Evolutionary conservation across 768 basidiomycete species (phyloP).

Genomic region (Amanita thiersii): DNA sequence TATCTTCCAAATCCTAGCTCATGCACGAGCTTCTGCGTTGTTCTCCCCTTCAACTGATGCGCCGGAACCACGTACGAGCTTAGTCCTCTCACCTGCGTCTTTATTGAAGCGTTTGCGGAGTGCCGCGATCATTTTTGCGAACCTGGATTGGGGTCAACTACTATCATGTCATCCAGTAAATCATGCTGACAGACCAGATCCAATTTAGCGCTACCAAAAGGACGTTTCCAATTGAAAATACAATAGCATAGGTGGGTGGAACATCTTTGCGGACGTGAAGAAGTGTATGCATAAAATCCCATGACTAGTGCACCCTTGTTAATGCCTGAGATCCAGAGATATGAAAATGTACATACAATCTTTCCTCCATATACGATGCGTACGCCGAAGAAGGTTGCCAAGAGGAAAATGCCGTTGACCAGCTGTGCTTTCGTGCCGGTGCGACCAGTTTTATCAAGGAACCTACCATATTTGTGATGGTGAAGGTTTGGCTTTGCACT

Average conservation of each 20-base stretch:
- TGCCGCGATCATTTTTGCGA: slow-evolving; percentile 64
- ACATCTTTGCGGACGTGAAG: slow-evolving; percentile 45
- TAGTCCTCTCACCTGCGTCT: slow-evolving; percentile 14
- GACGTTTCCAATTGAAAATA: slow-evolving; percentile 54
- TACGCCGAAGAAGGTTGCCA: slow-evolving; percentile 60
- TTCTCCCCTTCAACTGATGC: not conserved
- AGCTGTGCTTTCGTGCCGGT: slow-evolving; percentile 64
- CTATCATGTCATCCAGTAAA: not conserved
- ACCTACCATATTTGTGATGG: slow-evolving; percentile 31
- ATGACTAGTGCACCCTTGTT: slow-evolving; percentile 35
- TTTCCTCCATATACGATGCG: slow-evolving; percentile 65
- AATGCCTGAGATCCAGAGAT: not conserved
- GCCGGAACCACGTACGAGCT: slow-evolving; percentile 10
- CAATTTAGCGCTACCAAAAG: slow-evolving; percentile 68
- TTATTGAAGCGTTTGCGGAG: slow-evolving; percentile 51
- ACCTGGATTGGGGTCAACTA: slow-evolving; percentile 32
- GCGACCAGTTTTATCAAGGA: slow-evolving; percentile 67
- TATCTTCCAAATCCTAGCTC: slow-evolving; percentile 6
- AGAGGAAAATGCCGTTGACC: slow-evolving; percentile 62
- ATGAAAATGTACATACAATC: slow-evolving; percentile 24
- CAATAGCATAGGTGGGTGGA: slow-evolving; percentile 37
- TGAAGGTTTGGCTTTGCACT: not conserved
- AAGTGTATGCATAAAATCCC: slow-evolving; percentile 57
- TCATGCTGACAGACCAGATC: slow-evolving; percentile 50
- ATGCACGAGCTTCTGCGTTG: not conserved